phyloP scores from a whole-genome alignment of 1,284 basidiomycete species.

The Caloboletus firmus region DNA sequence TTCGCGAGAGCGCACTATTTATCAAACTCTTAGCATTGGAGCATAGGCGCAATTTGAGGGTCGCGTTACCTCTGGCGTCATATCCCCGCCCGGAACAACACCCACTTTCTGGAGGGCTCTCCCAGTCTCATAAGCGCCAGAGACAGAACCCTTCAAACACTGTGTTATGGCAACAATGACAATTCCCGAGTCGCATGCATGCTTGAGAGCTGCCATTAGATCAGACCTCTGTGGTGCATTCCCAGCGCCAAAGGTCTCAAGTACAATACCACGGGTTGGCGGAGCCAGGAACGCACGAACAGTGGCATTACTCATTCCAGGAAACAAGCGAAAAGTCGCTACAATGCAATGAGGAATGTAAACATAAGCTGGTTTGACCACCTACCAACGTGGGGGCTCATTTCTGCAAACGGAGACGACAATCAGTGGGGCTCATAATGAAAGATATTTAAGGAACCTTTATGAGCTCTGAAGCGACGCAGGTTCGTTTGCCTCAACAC shows the following conservation, averaged over 20 bases:
- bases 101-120: slow-evolving; percentile 71
- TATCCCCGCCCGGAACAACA: slow-evolving; percentile 80
- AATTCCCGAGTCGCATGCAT: slow-evolving; percentile 80
- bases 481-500: slow-evolving; percentile 78
- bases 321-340: slow-evolving; percentile 83
- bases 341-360: slow-evolving; percentile 3
- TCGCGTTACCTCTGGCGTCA: slow-evolving; percentile 83
- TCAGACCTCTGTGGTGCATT: slow-evolving; percentile 77
- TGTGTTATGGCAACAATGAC: slow-evolving; percentile 92
- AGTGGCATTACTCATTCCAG: slow-evolving; percentile 76
- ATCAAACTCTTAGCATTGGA: slow-evolving; percentile 8
- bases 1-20: slow-evolving; percentile 83
- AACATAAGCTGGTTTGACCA: slow-evolving; percentile 4
- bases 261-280: slow-evolving; percentile 75
- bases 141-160: slow-evolving; percentile 81
- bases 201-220: slow-evolving; percentile 66
- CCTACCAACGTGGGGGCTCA: slow-evolving; percentile 77
- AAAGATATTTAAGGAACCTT: slow-evolving; percentile 45
- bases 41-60: neutral
- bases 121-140: slow-evolving; percentile 81
- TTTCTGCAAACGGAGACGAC: slow-evolving; percentile 45
- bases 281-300: slow-evolving; percentile 72
- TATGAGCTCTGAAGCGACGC: slow-evolving; percentile 78
- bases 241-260: slow-evolving; percentile 90
- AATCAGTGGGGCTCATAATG: slow-evolving; percentile 4